Evolutionary conservation across 2,329 filamentous ascomycete species (phyloP), one percentile per base, ranked within the genome.

Genomic region (Penicillium freii): DNA sequence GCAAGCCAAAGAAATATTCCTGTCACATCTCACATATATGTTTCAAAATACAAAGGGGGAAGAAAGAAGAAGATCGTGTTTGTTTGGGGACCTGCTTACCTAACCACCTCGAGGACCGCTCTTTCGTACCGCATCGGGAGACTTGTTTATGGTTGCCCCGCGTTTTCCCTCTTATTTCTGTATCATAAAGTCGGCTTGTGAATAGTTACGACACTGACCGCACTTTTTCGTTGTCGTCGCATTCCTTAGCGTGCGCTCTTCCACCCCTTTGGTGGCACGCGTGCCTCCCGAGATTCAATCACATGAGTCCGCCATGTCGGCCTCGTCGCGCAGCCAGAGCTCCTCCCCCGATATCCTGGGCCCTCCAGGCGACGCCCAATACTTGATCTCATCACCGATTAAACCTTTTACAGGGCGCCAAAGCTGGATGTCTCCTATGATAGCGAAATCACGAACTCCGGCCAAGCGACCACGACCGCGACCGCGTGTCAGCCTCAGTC

Each of bases 291-390:
- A 59, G 54, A 58, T 58, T 58, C 54, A 53, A 57, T 57, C 56
- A 52, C 48, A 54, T 43, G 52, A 66, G 57, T 57, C 52, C 62
- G 56, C 56, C 62, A 68, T 69, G 58, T 64, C 66, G 64, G 62
- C 56, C 73, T 75, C 68, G 55, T 70, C 70, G 57, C 71, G 69
- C 63, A 75, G 69, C 59, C 56, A 66, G 51, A 77, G 69, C 62
- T 77, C 75, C 57, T 78, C 75, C 42, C 75, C 75, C 45, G 75
- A 78, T 68, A 69, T 76, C 51, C 69, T 78, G 56, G 75, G 71
- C 27, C 75, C 75, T 46, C 70, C 75, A 58, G 75, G 74, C 55
- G 74, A 78, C 62, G 71, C 68, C 36, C 71, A 76, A 21, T 77
- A 76, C 62, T 63, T 78, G 33, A 71, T 78, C 31, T 77, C 75